phyloP scores from a whole-genome alignment of 1,284 basidiomycete genomes.

The Hemileia vastatrix region DNA sequence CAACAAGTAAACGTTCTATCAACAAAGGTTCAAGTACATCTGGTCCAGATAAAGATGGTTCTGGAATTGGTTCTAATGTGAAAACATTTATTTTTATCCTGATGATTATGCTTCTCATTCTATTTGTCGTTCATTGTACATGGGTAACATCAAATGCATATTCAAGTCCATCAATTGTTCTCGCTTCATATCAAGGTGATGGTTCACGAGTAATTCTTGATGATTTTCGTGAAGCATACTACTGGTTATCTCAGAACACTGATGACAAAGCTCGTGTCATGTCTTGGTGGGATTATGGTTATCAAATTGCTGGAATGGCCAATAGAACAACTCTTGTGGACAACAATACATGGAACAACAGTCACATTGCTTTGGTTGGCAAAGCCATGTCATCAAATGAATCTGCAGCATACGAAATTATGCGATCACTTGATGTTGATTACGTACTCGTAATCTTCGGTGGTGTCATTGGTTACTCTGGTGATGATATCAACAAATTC shows the following conservation, averaged over 20 bases:
- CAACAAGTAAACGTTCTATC: no score
- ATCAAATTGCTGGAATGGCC: constrained; percentile 97
- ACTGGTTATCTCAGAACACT: constrained; percentile 96
- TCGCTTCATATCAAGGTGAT: constrained; percentile 68
- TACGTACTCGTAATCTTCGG: constrained; percentile 97
- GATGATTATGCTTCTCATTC: constrained; percentile 61
- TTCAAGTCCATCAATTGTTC: constrained; percentile 92
- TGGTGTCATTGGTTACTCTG: constrained; percentile 87
- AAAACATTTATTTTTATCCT: constrained; percentile 52
- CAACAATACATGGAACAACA: constrained; percentile 99
- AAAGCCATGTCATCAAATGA: constrained; percentile 92
- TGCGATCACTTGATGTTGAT: constrained; percentile 93
- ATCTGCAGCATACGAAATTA: constrained; percentile 89
- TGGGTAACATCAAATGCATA: constrained; percentile 91
- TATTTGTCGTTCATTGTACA: constrained; percentile 67
- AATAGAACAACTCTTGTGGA: constrained; percentile 93
- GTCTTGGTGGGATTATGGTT: constrained; percentile 99
- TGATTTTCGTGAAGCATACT: constrained; percentile 98
- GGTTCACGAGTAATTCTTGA: constrained; percentile 92
- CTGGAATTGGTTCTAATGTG: constrained; percentile 28
- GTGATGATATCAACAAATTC: constrained; percentile 99
- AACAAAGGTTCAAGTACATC: constrained; percentile 51
- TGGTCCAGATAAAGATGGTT: constrained; percentile 25
- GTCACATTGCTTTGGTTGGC: constrained; percentile 83
- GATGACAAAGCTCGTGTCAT: constrained; percentile 81